These are phyloP conservation scores for Vachellia collinsii DNA, from an alignment of 306 rosid genomes.

Conservation along the genomic window DNA sequence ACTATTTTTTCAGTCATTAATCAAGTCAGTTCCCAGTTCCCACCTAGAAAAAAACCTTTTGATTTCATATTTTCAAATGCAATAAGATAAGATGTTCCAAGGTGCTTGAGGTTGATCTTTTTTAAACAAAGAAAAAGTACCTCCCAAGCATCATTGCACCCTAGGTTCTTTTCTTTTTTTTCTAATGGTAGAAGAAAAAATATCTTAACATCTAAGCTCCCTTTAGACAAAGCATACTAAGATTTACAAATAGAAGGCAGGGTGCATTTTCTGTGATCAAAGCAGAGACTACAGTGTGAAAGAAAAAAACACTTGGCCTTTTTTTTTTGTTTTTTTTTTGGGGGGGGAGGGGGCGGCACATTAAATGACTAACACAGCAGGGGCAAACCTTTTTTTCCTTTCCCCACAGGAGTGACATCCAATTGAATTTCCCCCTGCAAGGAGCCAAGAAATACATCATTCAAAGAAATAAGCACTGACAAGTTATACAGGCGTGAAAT, in stretches of 20 bases:
- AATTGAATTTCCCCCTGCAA: conserved; percentile 61
- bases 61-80: conserved; percentile 1
- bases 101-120: conserved; percentile 4
- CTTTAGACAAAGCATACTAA: not conserved
- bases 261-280: not conserved
- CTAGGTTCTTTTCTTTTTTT: not conserved
- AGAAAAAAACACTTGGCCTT: too few relatives aligned
- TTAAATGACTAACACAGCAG: conserved; percentile 13
- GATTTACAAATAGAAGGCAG: conserved; percentile 13
- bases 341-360: not conserved
- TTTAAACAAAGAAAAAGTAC: not conserved
- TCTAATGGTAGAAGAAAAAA: not conserved
- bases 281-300: conserved; percentile 10
- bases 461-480: not conserved
- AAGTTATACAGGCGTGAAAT: conserved; percentile 1
- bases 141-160: not conserved
- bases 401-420: conserved; percentile 48
- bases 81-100: not conserved
- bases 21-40: not conserved
- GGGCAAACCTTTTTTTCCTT: conserved; percentile 65
- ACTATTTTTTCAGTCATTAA: not conserved
- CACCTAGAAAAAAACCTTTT: not conserved
- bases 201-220: conserved; percentile 11
- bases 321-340: too few relatives aligned
- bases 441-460: conserved; percentile 15